Conservation (phyloP, 225 moss, liverwort and hornwort species). For the Asterella californica region DNA sequence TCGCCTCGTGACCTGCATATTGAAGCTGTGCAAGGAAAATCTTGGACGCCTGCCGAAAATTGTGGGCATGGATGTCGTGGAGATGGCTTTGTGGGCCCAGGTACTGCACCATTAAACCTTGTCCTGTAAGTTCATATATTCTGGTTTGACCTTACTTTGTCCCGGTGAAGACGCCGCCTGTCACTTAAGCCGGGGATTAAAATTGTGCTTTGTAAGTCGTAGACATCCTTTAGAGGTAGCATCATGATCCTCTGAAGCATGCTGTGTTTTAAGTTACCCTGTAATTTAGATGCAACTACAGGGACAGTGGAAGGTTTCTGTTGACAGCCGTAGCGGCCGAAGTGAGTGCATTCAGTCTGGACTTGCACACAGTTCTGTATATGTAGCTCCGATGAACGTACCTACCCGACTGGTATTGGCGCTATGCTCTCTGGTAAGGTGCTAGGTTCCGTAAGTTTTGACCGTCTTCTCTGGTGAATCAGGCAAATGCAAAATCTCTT, state of each 20-base stretch:
- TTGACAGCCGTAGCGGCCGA: too few species aligned
- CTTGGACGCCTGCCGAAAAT: constrained; percentile 91
- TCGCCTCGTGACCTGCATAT: constrained; percentile 82
- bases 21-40: constrained; percentile 97
- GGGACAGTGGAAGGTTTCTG: too few species aligned
- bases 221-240: not conserved
- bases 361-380: too few species aligned
- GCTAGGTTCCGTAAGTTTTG: not conserved
- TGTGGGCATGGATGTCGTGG: constrained; percentile 96
- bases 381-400: too few species aligned
- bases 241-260: not conserved
- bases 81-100: constrained; percentile 99
- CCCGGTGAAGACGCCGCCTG: not conserved
- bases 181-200: not conserved
- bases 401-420: too few species aligned
- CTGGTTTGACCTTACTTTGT: not conserved
- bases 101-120: constrained; percentile 30
- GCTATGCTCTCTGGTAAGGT: not conserved
- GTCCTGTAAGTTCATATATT: not conserved
- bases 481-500: constrained; percentile 95
- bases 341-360: too few species aligned
- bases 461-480: not conserved
- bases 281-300: too few species aligned
- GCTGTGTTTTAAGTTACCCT: too few species aligned
- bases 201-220: not conserved